phyloP scores from a whole-genome alignment of 2,329 filamentous ascomycete genomes.

The Penicillium nordicum region DNA sequence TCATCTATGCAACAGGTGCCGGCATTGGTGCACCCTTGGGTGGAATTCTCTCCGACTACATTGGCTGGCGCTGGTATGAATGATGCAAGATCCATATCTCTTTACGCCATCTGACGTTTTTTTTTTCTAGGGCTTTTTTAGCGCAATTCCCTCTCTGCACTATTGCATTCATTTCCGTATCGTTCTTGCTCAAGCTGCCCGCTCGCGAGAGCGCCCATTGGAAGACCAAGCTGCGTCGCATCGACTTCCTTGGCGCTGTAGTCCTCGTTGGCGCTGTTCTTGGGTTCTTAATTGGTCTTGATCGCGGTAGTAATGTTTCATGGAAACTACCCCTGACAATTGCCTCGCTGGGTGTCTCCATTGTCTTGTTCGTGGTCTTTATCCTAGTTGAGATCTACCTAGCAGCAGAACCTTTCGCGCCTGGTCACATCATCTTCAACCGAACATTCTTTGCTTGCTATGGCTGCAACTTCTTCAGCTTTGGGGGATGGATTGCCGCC shows the following conservation, averaged over 20 bases:
- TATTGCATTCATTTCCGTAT: constrained; percentile 62
- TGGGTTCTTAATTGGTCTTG: constrained; percentile 64
- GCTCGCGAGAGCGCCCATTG: constrained; percentile 58
- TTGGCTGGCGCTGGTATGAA: constrained; percentile 70
- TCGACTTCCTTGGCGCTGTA: constrained; percentile 71
- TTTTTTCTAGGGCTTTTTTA: constrained; percentile 60
- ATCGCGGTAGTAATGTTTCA: constrained; percentile 68
- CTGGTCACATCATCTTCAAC: constrained; percentile 69
- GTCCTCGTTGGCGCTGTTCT: constrained; percentile 64
- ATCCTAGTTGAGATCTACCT: constrained; percentile 65
- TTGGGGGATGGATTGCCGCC: constrained; percentile 57
- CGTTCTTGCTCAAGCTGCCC: constrained; percentile 61
- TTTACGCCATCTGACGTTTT: constrained; percentile 12
- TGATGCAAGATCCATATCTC: constrained; percentile 2
- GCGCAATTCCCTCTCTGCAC: constrained; percentile 67
- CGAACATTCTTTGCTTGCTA: constrained; percentile 65
- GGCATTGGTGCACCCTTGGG: constrained; percentile 67
- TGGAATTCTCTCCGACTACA: constrained; percentile 66
- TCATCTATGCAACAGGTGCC: constrained; percentile 67
- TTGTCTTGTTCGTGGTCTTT: constrained; percentile 63
- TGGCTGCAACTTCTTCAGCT: constrained; percentile 68
- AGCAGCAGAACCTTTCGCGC: constrained; percentile 69
- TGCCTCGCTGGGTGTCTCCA: constrained; percentile 53
- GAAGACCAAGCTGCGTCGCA: constrained; percentile 61
- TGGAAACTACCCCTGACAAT: constrained; percentile 62